Base-by-base conservation (phyloP, 805 yeast genomes). In the Wickerhamiella azyma region DNA sequence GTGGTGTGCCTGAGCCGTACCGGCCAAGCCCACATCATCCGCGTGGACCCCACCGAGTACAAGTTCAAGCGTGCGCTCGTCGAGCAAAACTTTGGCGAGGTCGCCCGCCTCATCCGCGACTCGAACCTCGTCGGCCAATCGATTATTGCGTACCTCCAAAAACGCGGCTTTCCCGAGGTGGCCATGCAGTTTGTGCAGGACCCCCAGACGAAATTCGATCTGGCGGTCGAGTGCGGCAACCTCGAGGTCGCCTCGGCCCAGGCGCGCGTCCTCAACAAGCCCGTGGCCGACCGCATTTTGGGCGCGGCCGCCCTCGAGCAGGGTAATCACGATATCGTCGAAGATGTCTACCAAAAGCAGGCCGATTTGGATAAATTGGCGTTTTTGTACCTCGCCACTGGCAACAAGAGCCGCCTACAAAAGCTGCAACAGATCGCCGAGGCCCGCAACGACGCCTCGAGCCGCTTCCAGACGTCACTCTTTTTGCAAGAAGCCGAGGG, bases 151-250 rank as follows among this genome's bases (percentile, higher is more conserved):
- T 92, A 89, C 63, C 72, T 92, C 58, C 94, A 92, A 63, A 81
- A 88, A 68, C 77, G 85, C 60, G 99, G 98, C 2, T 89, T 81
- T 62, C 97, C 98, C 24, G 99, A 92, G 66, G 79, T 92, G 63
- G 98, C 99, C 2, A 72, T 92, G 51, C 96, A 89, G 64, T 94
- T 92, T 60, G 98, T 92, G 45, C 82, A 86, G 65, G 98, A 92
- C 62, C 81, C 97, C 5, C 95, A 88, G 63, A 85, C 96, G 37
- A 77, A 95, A 64, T 89, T 92, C 58, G 98, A 92, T 56, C 72
- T 92, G 56, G 96, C 98, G 19, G 71, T 92, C 51, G 96, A 92
- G 67, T 84, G 94, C 60, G 89, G 94, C 55, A 84, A 89, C 62
- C 71, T 92, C 54, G 73, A 71, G 11, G 82, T 82, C 52, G 99